Conservation (phyloP, 768 basidiomycete species). For the Serendipita sp. region DNA sequence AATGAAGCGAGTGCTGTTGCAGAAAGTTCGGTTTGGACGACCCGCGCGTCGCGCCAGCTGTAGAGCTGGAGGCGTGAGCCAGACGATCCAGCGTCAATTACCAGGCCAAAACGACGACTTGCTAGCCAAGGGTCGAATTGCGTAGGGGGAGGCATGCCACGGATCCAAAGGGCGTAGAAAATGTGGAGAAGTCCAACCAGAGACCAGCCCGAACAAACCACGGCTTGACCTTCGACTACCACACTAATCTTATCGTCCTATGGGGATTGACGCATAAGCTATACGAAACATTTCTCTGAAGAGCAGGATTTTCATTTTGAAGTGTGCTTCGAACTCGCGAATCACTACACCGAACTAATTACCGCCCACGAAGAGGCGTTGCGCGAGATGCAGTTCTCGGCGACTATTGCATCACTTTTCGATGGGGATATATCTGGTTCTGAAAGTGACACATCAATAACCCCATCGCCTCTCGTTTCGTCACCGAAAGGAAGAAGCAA, state of each 20-base stretch:
- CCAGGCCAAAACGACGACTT: constrained; percentile 76
- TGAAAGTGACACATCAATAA: not conserved
- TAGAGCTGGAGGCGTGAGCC: constrained; percentile 94
- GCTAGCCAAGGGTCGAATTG: constrained; percentile 58
- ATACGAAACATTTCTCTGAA: too few relatives aligned
- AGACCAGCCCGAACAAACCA: not conserved
- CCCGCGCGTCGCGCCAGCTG: constrained; percentile 79
- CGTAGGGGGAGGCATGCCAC: constrained; percentile 60
- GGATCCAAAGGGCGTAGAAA: not conserved
- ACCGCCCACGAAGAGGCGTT: too few relatives aligned
- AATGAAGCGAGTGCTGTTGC: constrained; percentile 38
- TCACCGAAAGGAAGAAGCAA: not conserved
- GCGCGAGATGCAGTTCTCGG: too few relatives aligned
- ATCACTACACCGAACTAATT: too few relatives aligned
- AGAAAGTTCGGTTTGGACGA: constrained; percentile 37
- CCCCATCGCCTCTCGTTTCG: not conserved
- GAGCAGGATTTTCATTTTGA: too few relatives aligned
- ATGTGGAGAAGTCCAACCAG: not conserved
- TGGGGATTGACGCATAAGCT: not conserved
- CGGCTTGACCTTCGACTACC: not conserved
- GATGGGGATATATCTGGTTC: not conserved
- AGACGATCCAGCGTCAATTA: constrained; percentile 97
- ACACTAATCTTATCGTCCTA: not conserved
- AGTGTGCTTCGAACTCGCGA: too few relatives aligned
- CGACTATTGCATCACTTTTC: not conserved